A percentile compares a stretch with the other conserved stretches of the same genome.
phyloP scores from a whole-genome alignment of 441 rosid species.

The Eruca vesicaria region DNA sequence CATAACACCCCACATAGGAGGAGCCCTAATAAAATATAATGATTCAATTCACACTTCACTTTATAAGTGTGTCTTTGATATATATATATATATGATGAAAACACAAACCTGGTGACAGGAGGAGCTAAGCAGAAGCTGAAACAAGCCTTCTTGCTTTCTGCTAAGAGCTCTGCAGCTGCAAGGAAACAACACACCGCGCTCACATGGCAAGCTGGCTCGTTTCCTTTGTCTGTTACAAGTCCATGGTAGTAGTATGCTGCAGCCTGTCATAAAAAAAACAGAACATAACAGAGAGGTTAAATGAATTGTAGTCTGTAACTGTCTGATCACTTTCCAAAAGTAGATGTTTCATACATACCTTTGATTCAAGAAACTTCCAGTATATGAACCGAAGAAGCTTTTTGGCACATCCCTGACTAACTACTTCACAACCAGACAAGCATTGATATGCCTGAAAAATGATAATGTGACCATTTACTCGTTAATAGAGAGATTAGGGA shows the following conservation, averaged over 20 bases:
- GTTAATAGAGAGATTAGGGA: not conserved
- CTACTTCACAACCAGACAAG: conserved; percentile 56
- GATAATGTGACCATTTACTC: not conserved
- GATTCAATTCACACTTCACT: not conserved
- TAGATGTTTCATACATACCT: conserved; percentile 43
- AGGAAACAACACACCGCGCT: conserved; percentile 86
- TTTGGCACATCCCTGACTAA: conserved; percentile 48
- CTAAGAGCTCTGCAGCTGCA: conserved; percentile 70
- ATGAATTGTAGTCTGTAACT: not conserved
- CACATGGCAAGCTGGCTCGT: conserved; percentile 61
- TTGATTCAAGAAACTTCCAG: conserved; percentile 93
- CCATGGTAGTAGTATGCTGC: conserved; percentile 95
- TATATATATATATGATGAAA: not conserved
- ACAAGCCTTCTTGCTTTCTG: conserved; percentile 85
- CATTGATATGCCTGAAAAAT: conserved; percentile 64
- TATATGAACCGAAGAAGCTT: conserved; percentile 79
- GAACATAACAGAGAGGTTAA: not conserved
- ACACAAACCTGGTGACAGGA: conserved; percentile 71
- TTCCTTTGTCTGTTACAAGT: conserved; percentile 79
- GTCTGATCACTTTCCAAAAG: not conserved
- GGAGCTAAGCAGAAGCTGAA: conserved; percentile 70
- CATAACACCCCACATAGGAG: conserved; percentile 87
- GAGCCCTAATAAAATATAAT: conserved; percentile 46
- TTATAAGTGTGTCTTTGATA: not conserved
- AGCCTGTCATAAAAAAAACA: conserved; percentile 46